Conservation (phyloP, 2,329 filamentous ascomycete species). For the Fusarium tanahbumbuense region DNA sequence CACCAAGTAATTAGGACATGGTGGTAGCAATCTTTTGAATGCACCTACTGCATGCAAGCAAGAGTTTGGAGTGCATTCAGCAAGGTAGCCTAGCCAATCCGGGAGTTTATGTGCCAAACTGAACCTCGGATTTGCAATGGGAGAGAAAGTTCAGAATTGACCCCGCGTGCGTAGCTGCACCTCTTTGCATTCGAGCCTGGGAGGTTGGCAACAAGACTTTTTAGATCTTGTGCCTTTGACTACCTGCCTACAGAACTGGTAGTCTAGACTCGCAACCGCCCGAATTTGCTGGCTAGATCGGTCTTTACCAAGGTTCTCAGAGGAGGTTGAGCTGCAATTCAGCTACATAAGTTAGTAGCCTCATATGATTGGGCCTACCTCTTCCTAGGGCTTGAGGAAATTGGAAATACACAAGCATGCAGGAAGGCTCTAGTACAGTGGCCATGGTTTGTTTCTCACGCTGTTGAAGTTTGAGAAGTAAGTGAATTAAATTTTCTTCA, state of each 20-base stretch:
- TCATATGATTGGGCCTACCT: background rate
- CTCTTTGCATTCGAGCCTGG: conserved; percentile 9
- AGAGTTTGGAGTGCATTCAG: conserved; percentile 30
- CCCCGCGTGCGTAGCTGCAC: conserved; percentile 30
- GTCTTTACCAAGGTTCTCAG: background rate
- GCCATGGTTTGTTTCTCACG: background rate
- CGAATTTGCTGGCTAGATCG: background rate
- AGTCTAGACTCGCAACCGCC: conserved; percentile 1
- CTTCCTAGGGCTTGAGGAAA: background rate
- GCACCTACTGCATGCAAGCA: conserved; percentile 15
- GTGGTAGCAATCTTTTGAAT: background rate
- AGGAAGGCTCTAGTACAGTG: background rate
- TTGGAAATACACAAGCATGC: background rate
- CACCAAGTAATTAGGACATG: background rate
- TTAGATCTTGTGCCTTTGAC: conserved; percentile 25
- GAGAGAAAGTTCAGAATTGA: conserved; percentile 16
- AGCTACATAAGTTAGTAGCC: background rate
- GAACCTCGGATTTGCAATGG: conserved; percentile 11
- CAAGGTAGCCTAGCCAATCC: background rate
- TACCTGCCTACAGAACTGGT: background rate
- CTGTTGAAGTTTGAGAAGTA: background rate
- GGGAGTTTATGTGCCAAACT: conserved; percentile 10
- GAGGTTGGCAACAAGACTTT: conserved; percentile 12
- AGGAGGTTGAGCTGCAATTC: background rate
- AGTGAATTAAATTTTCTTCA: background rate